Base-by-base conservation (phyloP, 257 asterid species). In the Solanum neorickii region DNA sequence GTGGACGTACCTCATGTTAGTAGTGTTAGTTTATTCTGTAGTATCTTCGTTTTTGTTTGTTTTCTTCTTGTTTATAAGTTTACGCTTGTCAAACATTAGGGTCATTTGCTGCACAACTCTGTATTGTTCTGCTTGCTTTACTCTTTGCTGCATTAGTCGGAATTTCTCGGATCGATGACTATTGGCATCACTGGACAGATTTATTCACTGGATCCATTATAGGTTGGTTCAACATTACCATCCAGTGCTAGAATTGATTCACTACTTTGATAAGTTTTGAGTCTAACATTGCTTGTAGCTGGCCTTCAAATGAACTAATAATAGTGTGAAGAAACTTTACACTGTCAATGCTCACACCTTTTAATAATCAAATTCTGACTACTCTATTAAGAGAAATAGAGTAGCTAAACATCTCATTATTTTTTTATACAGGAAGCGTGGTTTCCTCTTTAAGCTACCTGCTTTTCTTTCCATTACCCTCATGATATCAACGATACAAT, bases 111-210 rank as follows among this genome's bases (percentile, higher is more conserved):
- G 89, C 91, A 23, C 92, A 93, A 80, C 88, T 93, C 12, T 94
- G 93, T 84, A 82, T 93, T 10, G 87, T 91, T 69, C 49, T 93
- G 12, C 66, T 93, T 10, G 96, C 96, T 16, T 76, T 83, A 73
- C 89, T 93, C 6, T 89, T 84, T 83, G 95, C 94, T 44, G 86
- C 92, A 4, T 88, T 92, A 3, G 91, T 94, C 5, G 96, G 89
- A 44, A 86, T 93, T 88, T 92, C 97, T 77, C 92, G 96, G 3
- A 92, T 93, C 14, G 96, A 93, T 31, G 98, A 94, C 88, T 94
- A 94, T 89, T 92, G 96, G 96, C 97, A 93, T 84, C 95, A 94
- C 37, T 94, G 94, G 94, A 92, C 92, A n/a, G 94, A 94, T 86
- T 91, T 90, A 23, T 68, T 90, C 31, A 39, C 92, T 46, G 92